Evolutionary conservation across 2,329 filamentous ascomycete species (phyloP).

Genomic region (Didymellaceae sp.): DNA sequence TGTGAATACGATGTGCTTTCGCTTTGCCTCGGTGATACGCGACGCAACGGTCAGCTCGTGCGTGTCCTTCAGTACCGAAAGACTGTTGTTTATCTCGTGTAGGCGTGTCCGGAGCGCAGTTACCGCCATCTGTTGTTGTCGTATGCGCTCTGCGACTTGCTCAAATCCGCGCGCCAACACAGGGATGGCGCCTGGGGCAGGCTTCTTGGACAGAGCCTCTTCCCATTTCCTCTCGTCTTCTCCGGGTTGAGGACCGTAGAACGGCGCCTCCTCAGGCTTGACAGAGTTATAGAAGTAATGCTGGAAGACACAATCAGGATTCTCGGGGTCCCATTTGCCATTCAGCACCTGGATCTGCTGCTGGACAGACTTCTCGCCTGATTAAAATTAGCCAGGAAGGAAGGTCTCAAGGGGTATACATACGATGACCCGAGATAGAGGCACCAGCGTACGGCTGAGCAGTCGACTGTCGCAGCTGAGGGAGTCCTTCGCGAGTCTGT

Average conservation of each 20-base stretch:
- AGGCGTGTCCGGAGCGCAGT: constrained; percentile 73
- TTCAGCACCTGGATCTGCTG: constrained; percentile 75
- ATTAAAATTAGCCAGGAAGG: background rate
- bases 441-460: constrained; percentile 35
- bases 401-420: constrained; percentile 5
- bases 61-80: constrained; percentile 74
- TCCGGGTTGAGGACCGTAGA: constrained; percentile 71
- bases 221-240: constrained; percentile 85
- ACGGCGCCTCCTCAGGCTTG: constrained; percentile 74
- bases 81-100: constrained; percentile 78
- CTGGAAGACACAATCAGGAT: constrained; percentile 75
- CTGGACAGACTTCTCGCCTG: constrained; percentile 73
- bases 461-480: constrained; percentile 43
- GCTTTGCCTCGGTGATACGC: constrained; percentile 72
- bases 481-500: constrained; percentile 45
- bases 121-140: constrained; percentile 73
- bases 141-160: constrained; percentile 73
- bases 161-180: constrained; percentile 77
- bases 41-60: constrained; percentile 81
- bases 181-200: constrained; percentile 76
- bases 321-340: constrained; percentile 75
- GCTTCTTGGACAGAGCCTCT: constrained; percentile 80
- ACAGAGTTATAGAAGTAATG: constrained; percentile 90
- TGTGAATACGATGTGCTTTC: constrained; percentile 74
- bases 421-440: constrained; percentile 40